Evolutionary conservation across 2,329 filamentous ascomycete species (phyloP).

Genomic region (Cryphonectria parasitica): DNA sequence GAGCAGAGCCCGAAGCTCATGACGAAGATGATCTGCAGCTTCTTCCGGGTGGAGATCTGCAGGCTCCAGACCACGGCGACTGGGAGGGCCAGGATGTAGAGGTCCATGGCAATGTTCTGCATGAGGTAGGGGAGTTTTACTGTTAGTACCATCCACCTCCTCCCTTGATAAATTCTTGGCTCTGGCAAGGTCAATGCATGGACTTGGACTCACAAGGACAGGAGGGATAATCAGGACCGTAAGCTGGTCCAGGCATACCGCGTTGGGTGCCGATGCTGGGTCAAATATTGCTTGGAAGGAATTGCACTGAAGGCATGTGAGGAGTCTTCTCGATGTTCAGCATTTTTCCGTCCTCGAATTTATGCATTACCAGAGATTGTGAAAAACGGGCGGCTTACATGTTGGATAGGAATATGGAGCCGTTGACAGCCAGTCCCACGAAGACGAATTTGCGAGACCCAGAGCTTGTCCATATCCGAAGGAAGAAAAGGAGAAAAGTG

Average conservation of each 20-base stretch:
- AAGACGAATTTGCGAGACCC: slow-evolving; percentile 5
- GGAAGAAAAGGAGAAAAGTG: slow-evolving; percentile 9
- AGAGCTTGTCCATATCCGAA: background rate
- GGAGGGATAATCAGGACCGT: slow-evolving; percentile 13
- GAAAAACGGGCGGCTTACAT: background rate
- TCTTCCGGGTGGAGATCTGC: slow-evolving; percentile 22
- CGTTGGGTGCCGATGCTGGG: background rate
- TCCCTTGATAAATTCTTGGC: background rate
- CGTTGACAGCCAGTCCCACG: background rate
- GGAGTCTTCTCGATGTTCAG: background rate
- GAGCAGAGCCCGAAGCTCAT: slow-evolving; percentile 23
- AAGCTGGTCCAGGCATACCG: slow-evolving; percentile 10
- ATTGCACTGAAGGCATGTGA: slow-evolving; percentile 7
- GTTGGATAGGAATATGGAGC: slow-evolving; percentile 1
- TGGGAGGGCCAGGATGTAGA: slow-evolving; percentile 24
- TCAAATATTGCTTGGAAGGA: slow-evolving; percentile 5
- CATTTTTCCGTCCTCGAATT: background rate
- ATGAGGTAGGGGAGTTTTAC: background rate
- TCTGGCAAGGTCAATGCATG: background rate
- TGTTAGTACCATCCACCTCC: background rate
- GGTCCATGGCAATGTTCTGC: slow-evolving; percentile 23
- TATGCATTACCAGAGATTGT: background rate
- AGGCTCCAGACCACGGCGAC: slow-evolving; percentile 23
- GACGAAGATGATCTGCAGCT: slow-evolving; percentile 20
- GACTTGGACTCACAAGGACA: background rate